Evolutionary conservation across 108 stramenopile genomes (phyloP).

Genomic region (Schizochytrium sp.): DNA sequence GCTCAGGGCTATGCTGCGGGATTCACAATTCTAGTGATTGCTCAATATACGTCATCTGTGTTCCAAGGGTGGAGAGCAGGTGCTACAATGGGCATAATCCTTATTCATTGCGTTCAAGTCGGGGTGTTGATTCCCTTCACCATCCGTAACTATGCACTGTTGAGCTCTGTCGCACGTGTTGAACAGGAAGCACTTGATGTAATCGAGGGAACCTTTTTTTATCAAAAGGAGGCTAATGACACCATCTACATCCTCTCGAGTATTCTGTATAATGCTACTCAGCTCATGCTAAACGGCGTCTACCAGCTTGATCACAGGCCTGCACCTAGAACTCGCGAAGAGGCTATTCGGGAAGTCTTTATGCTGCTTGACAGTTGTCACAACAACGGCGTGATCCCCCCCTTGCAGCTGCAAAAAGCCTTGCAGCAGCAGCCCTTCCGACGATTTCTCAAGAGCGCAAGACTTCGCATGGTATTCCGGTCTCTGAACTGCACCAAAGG

Average conservation of each 20-base stretch:
- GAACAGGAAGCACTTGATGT: conserved; percentile 11
- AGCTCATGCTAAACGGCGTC: neutral
- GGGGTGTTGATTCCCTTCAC: neutral
- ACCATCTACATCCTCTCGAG: conserved; percentile 9
- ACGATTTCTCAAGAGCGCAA: neutral
- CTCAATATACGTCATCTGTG: neutral
- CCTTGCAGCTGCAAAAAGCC: neutral
- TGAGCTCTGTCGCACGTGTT: conserved; percentile 3
- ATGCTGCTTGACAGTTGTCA: neutral
- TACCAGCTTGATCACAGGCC: neutral
- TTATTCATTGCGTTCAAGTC: neutral
- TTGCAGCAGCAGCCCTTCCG: conserved; percentile 1
- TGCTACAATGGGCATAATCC: neutral
- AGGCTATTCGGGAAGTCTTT: neutral
- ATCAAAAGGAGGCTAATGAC: conserved; percentile 34
- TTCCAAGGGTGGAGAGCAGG: neutral
- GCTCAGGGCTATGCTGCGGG: conserved; percentile 17
- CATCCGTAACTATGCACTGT: neutral
- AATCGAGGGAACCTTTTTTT: conserved; percentile 19
- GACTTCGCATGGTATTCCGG: neutral
- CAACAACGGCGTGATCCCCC: neutral
- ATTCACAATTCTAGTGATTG: conserved; percentile 19
- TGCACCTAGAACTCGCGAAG: neutral
- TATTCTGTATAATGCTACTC: neutral
- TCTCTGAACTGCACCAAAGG: neutral